Conservation (phyloP, 2,329 filamentous ascomycete genomes). For the Dactylonectria macrodidyma region DNA sequence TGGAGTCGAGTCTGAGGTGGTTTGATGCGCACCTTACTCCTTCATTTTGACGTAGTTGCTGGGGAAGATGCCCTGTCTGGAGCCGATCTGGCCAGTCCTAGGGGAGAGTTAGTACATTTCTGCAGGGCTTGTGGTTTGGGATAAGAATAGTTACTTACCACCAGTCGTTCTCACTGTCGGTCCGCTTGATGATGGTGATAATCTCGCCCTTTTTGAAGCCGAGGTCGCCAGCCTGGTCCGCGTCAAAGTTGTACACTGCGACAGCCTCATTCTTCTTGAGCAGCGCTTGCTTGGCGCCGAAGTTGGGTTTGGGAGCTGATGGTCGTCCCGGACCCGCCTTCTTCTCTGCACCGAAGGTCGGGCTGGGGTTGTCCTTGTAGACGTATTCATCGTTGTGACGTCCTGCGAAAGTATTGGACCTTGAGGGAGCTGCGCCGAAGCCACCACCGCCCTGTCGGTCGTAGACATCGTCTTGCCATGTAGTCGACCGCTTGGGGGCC, state of each 20-base stretch:
- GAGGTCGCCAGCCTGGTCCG: conserved; percentile 91
- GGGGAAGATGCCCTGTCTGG: conserved; percentile 91
- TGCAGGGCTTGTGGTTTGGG: background rate
- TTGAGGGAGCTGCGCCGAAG: conserved; percentile 56
- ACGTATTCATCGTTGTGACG: conserved; percentile 65
- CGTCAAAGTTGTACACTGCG: conserved; percentile 93
- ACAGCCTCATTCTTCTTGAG: conserved; percentile 85
- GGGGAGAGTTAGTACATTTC: background rate
- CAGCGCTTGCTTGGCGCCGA: conserved; percentile 70
- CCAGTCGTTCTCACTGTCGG: conserved; percentile 95
- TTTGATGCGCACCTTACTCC: conserved; percentile 54
- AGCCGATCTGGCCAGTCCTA: conserved; percentile 91
- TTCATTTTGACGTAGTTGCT: conserved; percentile 83
- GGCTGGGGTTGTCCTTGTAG: conserved; percentile 64
- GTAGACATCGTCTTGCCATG: conserved; percentile 84
- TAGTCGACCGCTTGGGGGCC: conserved; percentile 73
- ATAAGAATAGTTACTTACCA: conserved; percentile 72
- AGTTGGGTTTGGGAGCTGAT: conserved; percentile 90
- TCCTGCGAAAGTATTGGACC: conserved; percentile 68
- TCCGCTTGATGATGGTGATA: conserved; percentile 95
- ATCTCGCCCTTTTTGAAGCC: conserved; percentile 98
- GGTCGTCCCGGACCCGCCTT: conserved; percentile 80
- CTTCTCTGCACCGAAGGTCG: conserved; percentile 52
- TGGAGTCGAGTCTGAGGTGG: background rate
- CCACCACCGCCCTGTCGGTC: conserved; percentile 65